Base-by-base conservation (phyloP, 768 basidiomycete genomes). In the Collybia sp. region DNA sequence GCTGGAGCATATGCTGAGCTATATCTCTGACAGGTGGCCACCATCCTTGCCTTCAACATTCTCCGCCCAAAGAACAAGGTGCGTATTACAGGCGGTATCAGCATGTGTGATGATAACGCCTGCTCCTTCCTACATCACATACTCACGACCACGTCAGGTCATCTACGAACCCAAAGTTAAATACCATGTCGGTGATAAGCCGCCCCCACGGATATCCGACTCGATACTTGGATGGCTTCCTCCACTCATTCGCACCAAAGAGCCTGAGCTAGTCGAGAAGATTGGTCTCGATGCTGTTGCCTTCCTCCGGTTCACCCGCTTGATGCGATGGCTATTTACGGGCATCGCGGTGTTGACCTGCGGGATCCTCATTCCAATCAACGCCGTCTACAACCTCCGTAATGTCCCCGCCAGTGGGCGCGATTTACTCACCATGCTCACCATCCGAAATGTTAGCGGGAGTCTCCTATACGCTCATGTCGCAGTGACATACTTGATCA, bases 81-180 rank as follows among this genome's bases (percentile, higher is more conserved):
- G 57, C 33, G 63, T 56, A 25, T 25, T 25, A 25, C 25, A 25
- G 25, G 25, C 25, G 25, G 25, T 25, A 25, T 25, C 25, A 25
- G 25, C 25, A 25, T 25, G 25, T 25, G 25, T 25, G 25, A 25
- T 25, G 25, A 25, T 25, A 25, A 8, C 25, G 25, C 25, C 25
- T 25, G 25, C 4, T 8, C 25, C 25, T 8, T 25, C 8, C 25
- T 4, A 25, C 39, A 47, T 19, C 35, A 37, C 19, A 30, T 17
- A 30, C 13, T 42, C 18, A 34, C 32, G 48, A 17, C 32, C 2
- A 15, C 40, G 1, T 30, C 48, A 91, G 91, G 79, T 90, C 50
- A 81, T 93, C 48, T 95, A 95, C 59, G 89, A 93, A 61, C 93
- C 92, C 51, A 96, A 94, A 68, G 82, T 90, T 66, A 94, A 94